Base-by-base conservation (phyloP, 345 rosid species). In the Citrus mangshanensis region DNA sequence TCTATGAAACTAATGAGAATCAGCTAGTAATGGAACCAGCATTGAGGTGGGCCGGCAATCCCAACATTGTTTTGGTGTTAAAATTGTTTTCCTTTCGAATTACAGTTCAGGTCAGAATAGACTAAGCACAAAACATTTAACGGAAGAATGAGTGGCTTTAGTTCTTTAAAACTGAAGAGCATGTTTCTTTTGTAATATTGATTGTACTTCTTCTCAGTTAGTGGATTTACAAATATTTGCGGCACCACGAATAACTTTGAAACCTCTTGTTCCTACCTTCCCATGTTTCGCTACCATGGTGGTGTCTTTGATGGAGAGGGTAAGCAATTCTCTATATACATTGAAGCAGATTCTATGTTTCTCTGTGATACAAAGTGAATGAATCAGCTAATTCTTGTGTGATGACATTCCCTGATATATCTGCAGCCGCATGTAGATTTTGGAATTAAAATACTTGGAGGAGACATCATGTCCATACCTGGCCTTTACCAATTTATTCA, bases 381-480 rank as follows among this genome's bases (percentile, higher is more conserved):
- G 28, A 35, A 75, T 42, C 40, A 63, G 5, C 60, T 32, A 1
- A 19, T 79, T 68, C 58, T 46, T 55, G 54, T n/a, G 8, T 73
- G 60, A 49, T 54, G 68, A 66, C 68, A 71, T 30, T 46, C 30
- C 21, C 49, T 30, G 68, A 6, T 77, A 34, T 79, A 13, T 77
- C 32, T 82, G 80, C 90, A 93, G 97, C 97, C 97, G 19, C 88
- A 89, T 61, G 88, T 91, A 59, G 97, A 91, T 78, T 93, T 93
- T 75, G 97, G 97, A 84, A 72, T 91, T 72, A 86, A 84, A 80
- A 80, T 93, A 70, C 88, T 89, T 37, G 97, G 97, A 78, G 97
- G 93, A 51, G 97, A 93, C 85, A 65, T 93, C 77, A 93, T 93
- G 95, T 88, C 97, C 49, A 90, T 93, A 80, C 95, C 95, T 1